Base-by-base conservation (phyloP, 805 yeast species). In the Saccharomyces kudriavzevii region DNA sequence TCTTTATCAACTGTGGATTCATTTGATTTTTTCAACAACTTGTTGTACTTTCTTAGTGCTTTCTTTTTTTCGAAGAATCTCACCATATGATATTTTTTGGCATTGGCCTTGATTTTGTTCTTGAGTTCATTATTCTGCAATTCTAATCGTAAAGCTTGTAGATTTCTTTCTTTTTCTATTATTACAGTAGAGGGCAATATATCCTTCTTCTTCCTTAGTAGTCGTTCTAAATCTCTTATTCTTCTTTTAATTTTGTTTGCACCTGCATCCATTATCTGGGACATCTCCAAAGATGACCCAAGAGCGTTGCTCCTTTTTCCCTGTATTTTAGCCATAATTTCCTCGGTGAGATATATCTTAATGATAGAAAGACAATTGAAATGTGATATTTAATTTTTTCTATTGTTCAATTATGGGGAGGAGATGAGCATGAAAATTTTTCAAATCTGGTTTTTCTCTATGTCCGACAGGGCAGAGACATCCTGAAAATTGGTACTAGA, bases 31-130 rank as follows among this genome's bases (percentile, higher is more conserved):
- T 74, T 76, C 49, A 69, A 65, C 5, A 71, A 66, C 54, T 74
- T 72, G 58, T 84, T 86, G 64, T 87, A 81, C 54, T 75, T 79
- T 65, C 96, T 79, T 26, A 81, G 60, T 0, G 96, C 94, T 76
- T 90, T 91, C 72, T 89, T 89, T 65, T 79, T 82, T 69, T 91
- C 98, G 57, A 94, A 89, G 66, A 94, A 94, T 59, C 92, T 79
- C 49, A 94, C 89, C 91, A 89, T 90, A 66, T 89, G 97, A 68
- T 94, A 94, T 71, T 85, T 87, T 60, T 83, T 79, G 11, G 89
- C 81, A 43, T 75, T 71, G 51, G 78, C 75, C 57, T 76, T 78
- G 17, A 80, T 78, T 58, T 73, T 76, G 48, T 74, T 71, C 29
- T 70, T 70, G 40, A 68, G 56, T 55, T 77, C 75, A 17, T 80